phyloP scores from a whole-genome alignment of 2,329 filamentous ascomycete genomes.

The Colletotrichum melonis region DNA sequence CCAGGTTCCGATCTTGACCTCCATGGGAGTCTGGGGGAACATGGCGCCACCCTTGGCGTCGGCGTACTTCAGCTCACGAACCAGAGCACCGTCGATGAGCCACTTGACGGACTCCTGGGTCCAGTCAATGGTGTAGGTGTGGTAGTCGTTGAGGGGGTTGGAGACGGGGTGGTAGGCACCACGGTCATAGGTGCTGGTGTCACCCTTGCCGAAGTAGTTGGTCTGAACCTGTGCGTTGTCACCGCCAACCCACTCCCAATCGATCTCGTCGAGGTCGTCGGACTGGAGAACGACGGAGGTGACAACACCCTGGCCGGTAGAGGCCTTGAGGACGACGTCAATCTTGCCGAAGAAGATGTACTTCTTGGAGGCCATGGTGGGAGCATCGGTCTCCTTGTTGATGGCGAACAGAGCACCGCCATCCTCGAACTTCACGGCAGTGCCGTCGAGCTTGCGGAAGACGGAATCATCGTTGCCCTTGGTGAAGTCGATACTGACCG shows the following conservation, averaged over 20 bases:
- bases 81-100: constrained; percentile 69
- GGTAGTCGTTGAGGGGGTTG: constrained; percentile 64
- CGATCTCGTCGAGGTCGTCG: constrained; percentile 91
- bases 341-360: constrained; percentile 98
- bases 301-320: constrained; percentile 86
- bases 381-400: constrained; percentile 70
- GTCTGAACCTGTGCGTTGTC: constrained; percentile 81
- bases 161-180: constrained; percentile 70
- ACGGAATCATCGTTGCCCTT: constrained; percentile 74
- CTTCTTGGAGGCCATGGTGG: constrained; percentile 81
- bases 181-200: constrained; percentile 77
- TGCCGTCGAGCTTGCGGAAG: constrained; percentile 60
- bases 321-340: constrained; percentile 81
- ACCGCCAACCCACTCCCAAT: constrained; percentile 94
- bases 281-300: constrained; percentile 92
- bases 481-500: constrained; percentile 77
- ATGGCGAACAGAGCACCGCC: constrained; percentile 73
- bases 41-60: constrained; percentile 68
- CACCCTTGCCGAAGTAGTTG: constrained; percentile 86
- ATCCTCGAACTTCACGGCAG: constrained; percentile 58
- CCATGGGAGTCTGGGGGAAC: constrained; percentile 81
- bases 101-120: constrained; percentile 71
- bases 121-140: constrained; percentile 79
- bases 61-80: constrained; percentile 73
- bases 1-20: constrained; percentile 77